A percentile compares a stretch with the other conserved stretches of the same genome.
Evolutionary conservation across 495 filamentous ascomycete genomes (phyloP).

Genomic region (Penicillium dipodomyicola): DNA sequence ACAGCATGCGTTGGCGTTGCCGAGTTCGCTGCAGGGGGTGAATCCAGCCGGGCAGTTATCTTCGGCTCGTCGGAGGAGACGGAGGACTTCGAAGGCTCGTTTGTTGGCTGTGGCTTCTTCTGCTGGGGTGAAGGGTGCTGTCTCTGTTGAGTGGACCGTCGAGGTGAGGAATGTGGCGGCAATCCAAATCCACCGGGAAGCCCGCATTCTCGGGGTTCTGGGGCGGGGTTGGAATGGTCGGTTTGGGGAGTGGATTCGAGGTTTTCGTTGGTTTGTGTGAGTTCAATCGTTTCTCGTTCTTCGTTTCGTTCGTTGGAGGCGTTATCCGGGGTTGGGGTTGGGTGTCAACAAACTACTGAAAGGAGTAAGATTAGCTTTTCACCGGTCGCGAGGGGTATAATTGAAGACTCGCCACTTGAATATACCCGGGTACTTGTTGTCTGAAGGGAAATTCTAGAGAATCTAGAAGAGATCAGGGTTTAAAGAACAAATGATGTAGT

Average conservation of each 20-base stretch:
- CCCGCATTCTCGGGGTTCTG: constrained; percentile 37
- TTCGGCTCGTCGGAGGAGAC: constrained; percentile 35
- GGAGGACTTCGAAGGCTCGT: constrained; percentile 41
- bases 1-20: constrained; percentile 57
- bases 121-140: constrained; percentile 31
- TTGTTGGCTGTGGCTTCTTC: constrained; percentile 24
- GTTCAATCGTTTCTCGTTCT: constrained; percentile 17
- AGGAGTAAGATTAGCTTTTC: constrained; percentile 28
- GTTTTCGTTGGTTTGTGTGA: background rate
- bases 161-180: constrained; percentile 39
- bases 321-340: constrained; percentile 15
- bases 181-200: constrained; percentile 40
- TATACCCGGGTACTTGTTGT: background rate
- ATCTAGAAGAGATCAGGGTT: constrained; percentile 9
- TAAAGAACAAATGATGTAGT: constrained; percentile 20
- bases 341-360: constrained; percentile 45
- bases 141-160: constrained; percentile 31
- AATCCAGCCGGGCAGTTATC: constrained; percentile 54
- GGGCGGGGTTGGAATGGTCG: constrained; percentile 1
- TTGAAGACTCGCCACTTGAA: background rate
- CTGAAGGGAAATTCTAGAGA: constrained; percentile 8
- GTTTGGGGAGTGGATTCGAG: background rate
- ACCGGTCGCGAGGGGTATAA: background rate
- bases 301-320: constrained; percentile 6
- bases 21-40: constrained; percentile 49